phyloP scores from a whole-genome alignment of 2,329 filamentous ascomycete species.

The Amesomyces nigricolor region DNA sequence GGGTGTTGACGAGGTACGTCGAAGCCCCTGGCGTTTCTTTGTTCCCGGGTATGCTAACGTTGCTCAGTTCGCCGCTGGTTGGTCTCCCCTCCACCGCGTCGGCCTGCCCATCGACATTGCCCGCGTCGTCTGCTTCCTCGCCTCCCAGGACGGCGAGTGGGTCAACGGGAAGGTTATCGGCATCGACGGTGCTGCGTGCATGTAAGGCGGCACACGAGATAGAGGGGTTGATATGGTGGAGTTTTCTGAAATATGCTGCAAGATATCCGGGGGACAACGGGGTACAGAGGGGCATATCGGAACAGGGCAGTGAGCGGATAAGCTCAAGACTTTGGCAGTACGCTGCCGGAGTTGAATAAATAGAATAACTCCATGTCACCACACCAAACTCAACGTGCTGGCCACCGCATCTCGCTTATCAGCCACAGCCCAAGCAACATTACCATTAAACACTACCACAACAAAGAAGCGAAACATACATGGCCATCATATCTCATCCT shows the following conservation, averaged over 20 bases:
- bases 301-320: neutral
- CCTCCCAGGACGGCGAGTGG: slow-evolving; percentile 43
- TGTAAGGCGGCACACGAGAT: slow-evolving; percentile 22
- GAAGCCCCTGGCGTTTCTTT: neutral
- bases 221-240: neutral
- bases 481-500: no score
- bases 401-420: neutral
- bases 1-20: slow-evolving; percentile 47
- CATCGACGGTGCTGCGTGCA: slow-evolving; percentile 33
- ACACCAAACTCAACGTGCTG: neutral
- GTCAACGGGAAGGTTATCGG: slow-evolving; percentile 40
- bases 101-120: slow-evolving; percentile 64
- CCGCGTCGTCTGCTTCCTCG: slow-evolving; percentile 54
- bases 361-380: no score
- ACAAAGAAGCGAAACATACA: no score
- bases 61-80: slow-evolving; percentile 53
- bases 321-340: no score
- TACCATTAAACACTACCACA: no score
- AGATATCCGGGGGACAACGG: neutral
- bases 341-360: no score
- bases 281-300: no score
- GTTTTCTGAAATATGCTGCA: neutral
- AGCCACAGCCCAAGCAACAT: no score
- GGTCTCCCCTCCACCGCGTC: slow-evolving; percentile 60
- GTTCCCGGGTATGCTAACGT: neutral